phyloP scores from a whole-genome alignment of 176 grass and related monocot species.

The Phoenix roebelenii region DNA sequence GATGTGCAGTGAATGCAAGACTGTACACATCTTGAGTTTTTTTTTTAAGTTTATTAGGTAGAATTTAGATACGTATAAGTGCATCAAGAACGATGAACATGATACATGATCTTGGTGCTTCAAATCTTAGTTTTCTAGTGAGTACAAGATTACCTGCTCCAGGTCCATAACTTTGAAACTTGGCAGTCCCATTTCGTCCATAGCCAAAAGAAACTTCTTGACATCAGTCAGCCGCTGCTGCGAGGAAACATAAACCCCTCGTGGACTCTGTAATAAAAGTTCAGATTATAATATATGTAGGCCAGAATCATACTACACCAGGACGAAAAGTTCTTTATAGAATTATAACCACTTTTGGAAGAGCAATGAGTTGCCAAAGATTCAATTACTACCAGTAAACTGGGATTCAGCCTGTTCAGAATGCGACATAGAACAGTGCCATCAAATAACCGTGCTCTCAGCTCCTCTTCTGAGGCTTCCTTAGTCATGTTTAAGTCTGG shows the following conservation, averaged over 20 bases:
- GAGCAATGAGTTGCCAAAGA: not conserved
- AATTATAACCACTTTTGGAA: not conserved
- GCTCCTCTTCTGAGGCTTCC: slow-evolving; percentile 6
- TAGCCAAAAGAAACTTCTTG: slow-evolving; percentile 6
- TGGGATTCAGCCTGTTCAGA: not conserved
- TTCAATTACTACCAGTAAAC: slow-evolving; percentile 2
- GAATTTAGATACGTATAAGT: too few species aligned
- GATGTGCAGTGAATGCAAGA: too few species aligned
- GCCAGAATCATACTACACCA: too few species aligned
- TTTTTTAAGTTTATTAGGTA: too few species aligned
- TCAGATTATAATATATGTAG: not conserved
- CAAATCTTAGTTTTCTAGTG: not conserved
- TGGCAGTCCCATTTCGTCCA: slow-evolving; percentile 9
- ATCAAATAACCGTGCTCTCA: slow-evolving; percentile 10
- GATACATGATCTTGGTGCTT: not conserved
- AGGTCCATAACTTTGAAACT: slow-evolving; percentile 7
- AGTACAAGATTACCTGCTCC: slow-evolving; percentile 5
- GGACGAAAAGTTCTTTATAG: too few species aligned
- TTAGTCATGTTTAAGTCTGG: not conserved
- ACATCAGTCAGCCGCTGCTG: slow-evolving; percentile 1
- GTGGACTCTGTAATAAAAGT: slow-evolving; percentile 1
- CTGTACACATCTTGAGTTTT: too few species aligned
- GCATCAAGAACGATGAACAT: not conserved
- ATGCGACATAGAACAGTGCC: slow-evolving; percentile 1
- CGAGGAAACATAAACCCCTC: slow-evolving; percentile 3